Evolutionary conservation across 2,329 filamentous ascomycete species (phyloP), one percentile per base, ranked within the genome.

Genomic region (Elsinoe perseae): DNA sequence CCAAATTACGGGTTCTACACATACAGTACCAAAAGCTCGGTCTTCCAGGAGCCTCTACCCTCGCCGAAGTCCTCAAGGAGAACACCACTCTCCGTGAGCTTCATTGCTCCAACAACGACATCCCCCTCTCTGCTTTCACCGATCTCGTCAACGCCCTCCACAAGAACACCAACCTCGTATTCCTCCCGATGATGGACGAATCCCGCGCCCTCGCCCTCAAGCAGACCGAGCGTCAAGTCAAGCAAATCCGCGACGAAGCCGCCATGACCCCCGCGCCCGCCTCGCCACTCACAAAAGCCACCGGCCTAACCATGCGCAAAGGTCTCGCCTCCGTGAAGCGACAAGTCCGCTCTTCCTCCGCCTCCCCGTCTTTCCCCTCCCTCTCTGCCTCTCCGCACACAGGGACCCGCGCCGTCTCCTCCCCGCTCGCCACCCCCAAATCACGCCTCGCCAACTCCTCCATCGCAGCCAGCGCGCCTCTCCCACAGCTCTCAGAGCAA

Each of bases 71-170:
- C 14, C 71, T 88, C 32, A 81, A 84, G 63, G 76, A 76, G 59
- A 88, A 88, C 63, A 74, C 69, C 1, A 80, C 78, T 1, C 70
- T 89, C 4, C 75, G 78, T 23, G 81, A 87, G 65, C 75, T 89
- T 4, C 77, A 86, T 62, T 88, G 85, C 67, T 84, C 85, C 60
- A 82, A 85, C 66, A 89, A 89, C 64, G 81, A 83, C 56, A 85
- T 87, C 56, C 83, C 83, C 44, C 73, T 87, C n/a, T 81, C 84
- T 61, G 84, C 82, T 1, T 84, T 86, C 61, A 86, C 83, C 0
- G 82, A 84, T 53, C 71, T 87, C 5, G 81, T 88, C 50, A 85
- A 87, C 63, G 78, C 83, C 16, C 70, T 88, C n/a, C 77, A 84
- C 58, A 78, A 77, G 40, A 89, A 89, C 63, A 78, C 76, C 2